Evolutionary conservation across 2,329 filamentous ascomycete species (phyloP).

Genomic region (Trichoderma sp.): DNA sequence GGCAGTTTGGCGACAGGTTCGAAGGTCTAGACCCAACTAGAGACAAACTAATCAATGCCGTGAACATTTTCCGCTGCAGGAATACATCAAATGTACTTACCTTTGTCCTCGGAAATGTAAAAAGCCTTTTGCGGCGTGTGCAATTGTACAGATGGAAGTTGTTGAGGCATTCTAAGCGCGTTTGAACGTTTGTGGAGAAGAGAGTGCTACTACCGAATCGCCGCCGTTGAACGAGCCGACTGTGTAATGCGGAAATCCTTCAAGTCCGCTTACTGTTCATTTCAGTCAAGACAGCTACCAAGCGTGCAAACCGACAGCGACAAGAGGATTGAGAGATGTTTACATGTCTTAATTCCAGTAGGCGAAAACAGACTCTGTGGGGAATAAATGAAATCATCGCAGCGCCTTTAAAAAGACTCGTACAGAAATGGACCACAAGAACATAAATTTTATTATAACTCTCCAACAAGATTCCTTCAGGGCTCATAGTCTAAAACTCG

Average conservation of each 20-base stretch:
- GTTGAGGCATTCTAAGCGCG: not conserved
- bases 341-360: not conserved
- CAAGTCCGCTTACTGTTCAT: not conserved
- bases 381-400: not conserved
- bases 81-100: not conserved
- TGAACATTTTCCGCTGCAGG: not conserved
- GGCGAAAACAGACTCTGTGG: not conserved
- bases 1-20: not conserved
- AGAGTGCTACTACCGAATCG: not conserved
- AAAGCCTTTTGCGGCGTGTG: not conserved
- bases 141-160: not conserved
- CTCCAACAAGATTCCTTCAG: not conserved
- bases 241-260: not conserved
- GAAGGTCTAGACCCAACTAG: not conserved
- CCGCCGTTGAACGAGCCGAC: not conserved
- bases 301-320: not conserved
- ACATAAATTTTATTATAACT: not conserved
- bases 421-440: not conserved
- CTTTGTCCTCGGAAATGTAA: not conserved
- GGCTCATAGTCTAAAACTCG: not conserved
- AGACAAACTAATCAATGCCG: not conserved
- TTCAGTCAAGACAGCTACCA: not conserved
- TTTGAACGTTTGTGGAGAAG: not conserved
- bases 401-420: not conserved
- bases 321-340: not conserved